phyloP scores from a whole-genome alignment of 305 asterid genomes.

The Fraxinus platypoda region DNA sequence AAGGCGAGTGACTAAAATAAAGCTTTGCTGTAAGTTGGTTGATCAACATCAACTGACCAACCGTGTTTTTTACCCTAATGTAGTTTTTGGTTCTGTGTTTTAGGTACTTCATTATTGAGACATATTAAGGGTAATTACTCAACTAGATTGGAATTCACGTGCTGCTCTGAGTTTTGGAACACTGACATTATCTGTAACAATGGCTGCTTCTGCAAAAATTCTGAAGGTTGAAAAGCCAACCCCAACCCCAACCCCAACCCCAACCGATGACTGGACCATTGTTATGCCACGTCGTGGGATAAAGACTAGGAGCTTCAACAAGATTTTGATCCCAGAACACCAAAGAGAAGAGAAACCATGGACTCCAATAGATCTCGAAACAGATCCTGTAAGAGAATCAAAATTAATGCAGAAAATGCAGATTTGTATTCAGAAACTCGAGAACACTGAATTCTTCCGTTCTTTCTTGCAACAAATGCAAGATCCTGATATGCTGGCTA shows the following conservation, averaged over 20 bases:
- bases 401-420: constrained; percentile 60
- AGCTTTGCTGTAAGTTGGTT: background rate
- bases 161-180: background rate
- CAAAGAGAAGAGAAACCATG: constrained; percentile 46
- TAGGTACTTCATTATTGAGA: background rate
- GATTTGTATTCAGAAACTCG: constrained; percentile 41
- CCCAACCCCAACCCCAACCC: constrained; percentile 13
- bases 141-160: background rate
- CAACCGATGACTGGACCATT: constrained; percentile 62
- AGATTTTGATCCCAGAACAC: constrained; percentile 27
- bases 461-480: constrained; percentile 46
- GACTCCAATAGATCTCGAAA: constrained; percentile 53
- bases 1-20: background rate
- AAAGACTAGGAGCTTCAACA: constrained; percentile 31
- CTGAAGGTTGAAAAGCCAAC: constrained; percentile 22
- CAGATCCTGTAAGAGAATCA: constrained; percentile 52
- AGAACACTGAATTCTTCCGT: constrained; percentile 42
- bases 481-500: constrained; percentile 36
- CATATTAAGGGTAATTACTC: background rate
- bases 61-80: background rate
- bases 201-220: constrained; percentile 45
- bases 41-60: background rate
- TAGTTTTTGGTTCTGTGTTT: background rate
- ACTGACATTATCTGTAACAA: constrained; percentile 19
- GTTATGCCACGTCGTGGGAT: constrained; percentile 71